A percentile compares a stretch with the other conserved stretches of the same genome.
phyloP scores from a whole-genome alignment of 2,329 filamentous ascomycete species.

The Beauveria scarabaeidicola region DNA sequence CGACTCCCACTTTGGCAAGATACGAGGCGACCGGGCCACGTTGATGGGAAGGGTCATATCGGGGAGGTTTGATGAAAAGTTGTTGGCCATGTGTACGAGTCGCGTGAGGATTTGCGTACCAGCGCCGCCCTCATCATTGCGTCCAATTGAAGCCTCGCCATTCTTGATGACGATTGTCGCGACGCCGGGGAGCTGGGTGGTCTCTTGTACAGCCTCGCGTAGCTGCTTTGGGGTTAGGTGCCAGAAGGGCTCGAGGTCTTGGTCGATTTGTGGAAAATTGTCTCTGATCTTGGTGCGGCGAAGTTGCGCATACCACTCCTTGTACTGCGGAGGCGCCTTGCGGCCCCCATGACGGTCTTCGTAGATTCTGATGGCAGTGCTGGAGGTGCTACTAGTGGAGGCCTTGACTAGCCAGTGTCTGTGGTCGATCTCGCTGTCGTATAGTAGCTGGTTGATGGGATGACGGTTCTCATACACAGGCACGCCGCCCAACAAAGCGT shows the following conservation, averaged over 20 bases:
- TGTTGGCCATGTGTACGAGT: slow-evolving; percentile 57
- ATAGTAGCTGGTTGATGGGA: slow-evolving; percentile 41
- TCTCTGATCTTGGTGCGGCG: slow-evolving; percentile 67
- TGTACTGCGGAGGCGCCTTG: slow-evolving; percentile 70
- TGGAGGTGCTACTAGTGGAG: slow-evolving; percentile 37
- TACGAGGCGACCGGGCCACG: slow-evolving; percentile 38
- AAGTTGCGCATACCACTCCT: slow-evolving; percentile 77
- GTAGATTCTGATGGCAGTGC: slow-evolving; percentile 40
- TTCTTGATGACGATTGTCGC: slow-evolving; percentile 50
- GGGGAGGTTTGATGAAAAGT: slow-evolving; percentile 64
- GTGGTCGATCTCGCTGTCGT: slow-evolving; percentile 36
- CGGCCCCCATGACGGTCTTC: slow-evolving; percentile 50
- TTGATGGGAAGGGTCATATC: slow-evolving; percentile 85
- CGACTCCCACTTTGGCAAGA: slow-evolving; percentile 54
- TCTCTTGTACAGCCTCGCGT: slow-evolving; percentile 43
- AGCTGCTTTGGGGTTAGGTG: slow-evolving; percentile 59
- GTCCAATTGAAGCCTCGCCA: slow-evolving; percentile 42
- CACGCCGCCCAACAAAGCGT: slow-evolving; percentile 27
- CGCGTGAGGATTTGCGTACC: slow-evolving; percentile 31
- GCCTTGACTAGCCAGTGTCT: slow-evolving; percentile 42
- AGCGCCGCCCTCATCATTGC: slow-evolving; percentile 26
- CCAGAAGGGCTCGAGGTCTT: slow-evolving; percentile 71
- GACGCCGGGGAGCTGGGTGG: slow-evolving; percentile 34
- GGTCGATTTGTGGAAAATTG: slow-evolving; percentile 70
- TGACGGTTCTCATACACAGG: slow-evolving; percentile 29